Evolutionary conservation across 2,329 filamentous ascomycete genomes (phyloP), one percentile per base, ranked within the genome.

Genomic region (Hyphodiscus sp.): DNA sequence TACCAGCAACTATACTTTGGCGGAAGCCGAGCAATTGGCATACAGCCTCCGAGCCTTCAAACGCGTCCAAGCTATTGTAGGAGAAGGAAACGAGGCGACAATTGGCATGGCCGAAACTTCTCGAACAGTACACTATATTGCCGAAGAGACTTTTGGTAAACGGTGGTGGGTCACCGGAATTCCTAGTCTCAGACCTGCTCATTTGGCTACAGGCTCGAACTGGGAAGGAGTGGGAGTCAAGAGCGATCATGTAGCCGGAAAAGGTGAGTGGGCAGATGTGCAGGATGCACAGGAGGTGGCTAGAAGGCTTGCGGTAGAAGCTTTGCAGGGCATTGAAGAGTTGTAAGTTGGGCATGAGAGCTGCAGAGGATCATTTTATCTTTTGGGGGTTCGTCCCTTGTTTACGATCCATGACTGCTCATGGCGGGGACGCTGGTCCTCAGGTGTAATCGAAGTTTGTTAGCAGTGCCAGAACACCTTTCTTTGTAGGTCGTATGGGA

Each of bases 41-140:
- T 72, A 73, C 2, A 69, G 71, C 55, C 72, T 73, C 57, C 72
- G 73, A 57, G 72, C 70, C 51, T 70, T 72, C 63, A 72, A 63
- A 23, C 69, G 69, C 45, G 71, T 62, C 50, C 71, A 68, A 20
- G 67, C 68, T 13, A 69, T 71, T 49, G 68, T 68, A 23, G 70
- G 71, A 46, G 70, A 70, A 7, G 71, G 47, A 30, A 52, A 52
- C 23, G 33, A 64, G 16, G 68, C 61, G 16, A 71, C 69, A 45
- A 69, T 72, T 2, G 73, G 64, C 19, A 67, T 59, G 6, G 71
- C 69, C 29, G 72, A 65, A 2, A 68, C 69, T n/a, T 4, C 13
- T n/a, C 5, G 5, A 38, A 38, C 11, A 38, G 11, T 10, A 38
- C 33, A 30, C 11, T 47, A 33, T 20, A n/a, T 49, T 41, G 29